Conservation (phyloP, 257 asterid genomes). For the Solanum habrochaites region DNA sequence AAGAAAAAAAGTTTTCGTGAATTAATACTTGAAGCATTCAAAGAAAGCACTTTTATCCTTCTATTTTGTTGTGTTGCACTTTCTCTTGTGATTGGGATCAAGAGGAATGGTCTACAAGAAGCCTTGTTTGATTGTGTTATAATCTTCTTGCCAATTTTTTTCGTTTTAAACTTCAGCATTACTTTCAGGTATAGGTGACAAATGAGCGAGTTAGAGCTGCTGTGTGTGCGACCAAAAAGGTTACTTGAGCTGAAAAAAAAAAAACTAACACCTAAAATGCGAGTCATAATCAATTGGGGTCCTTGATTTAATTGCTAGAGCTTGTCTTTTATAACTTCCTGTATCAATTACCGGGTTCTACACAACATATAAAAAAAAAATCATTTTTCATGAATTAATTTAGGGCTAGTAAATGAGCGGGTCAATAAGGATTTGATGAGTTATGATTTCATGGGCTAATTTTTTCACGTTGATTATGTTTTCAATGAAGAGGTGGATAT, state of each 20-base stretch:
- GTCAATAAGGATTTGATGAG: not conserved
- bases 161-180: conserved; percentile 1
- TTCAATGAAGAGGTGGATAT: not conserved
- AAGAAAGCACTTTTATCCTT: conserved; percentile 19
- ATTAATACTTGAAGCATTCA: conserved; percentile 10
- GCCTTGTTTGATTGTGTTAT: conserved; percentile 11
- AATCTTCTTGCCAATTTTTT: conserved; percentile 3
- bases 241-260: not conserved
- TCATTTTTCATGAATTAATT: not conserved
- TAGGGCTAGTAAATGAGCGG: not conserved
- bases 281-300: not conserved
- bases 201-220: not conserved
- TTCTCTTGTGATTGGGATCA: conserved; percentile 17
- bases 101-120: conserved; percentile 13
- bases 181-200: not conserved
- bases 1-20: not conserved
- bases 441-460: not conserved
- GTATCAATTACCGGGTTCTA: not conserved
- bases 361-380: not conserved
- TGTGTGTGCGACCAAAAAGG: too few species aligned
- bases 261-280: too few species aligned
- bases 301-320: not conserved
- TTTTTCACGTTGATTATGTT: not conserved
- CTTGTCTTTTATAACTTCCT: not conserved
- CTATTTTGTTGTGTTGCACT: conserved; percentile 26